A percentile compares a stretch with the other conserved stretches of the same genome.
These are phyloP conservation scores for Mucor piriformis DNA, from an alignment of 371 early-diverging fungal genomes.

Conservation along the genomic window DNA sequence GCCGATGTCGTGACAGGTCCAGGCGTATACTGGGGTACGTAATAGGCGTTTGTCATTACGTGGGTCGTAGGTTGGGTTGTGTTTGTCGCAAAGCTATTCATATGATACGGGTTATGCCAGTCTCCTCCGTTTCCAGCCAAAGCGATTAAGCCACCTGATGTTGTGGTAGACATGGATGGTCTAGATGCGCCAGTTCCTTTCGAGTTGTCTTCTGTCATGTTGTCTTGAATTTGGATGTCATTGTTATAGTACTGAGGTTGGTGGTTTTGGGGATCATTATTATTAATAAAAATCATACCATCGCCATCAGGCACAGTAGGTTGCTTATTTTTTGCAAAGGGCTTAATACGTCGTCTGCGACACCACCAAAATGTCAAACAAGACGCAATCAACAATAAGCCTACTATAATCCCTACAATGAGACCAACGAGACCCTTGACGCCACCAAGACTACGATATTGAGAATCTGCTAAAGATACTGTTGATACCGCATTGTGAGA, in stretches of 20 bases:
- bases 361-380: slow-evolving; percentile 10
- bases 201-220: too few species aligned
- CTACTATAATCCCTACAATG: slow-evolving; percentile 16
- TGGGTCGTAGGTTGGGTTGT: neutral
- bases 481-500: slow-evolving; percentile 4
- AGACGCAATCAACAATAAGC: neutral
- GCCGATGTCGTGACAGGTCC: neutral
- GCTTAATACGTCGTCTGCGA: slow-evolving; percentile 1
- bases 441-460: slow-evolving; percentile 21
- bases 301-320: neutral
- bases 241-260: neutral
- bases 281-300: neutral
- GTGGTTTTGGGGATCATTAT: neutral
- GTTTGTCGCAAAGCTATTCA: neutral
- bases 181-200: neutral
- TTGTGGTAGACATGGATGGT: slow-evolving; percentile 8
- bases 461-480: neutral
- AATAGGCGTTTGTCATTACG: neutral
- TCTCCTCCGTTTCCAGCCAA: neutral
- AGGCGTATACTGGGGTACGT: neutral
- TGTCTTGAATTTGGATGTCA: neutral
- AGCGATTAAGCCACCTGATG: neutral
- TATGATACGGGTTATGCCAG: slow-evolving; percentile 2
- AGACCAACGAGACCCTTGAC: slow-evolving; percentile 23
- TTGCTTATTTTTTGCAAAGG: neutral